Evolutionary conservation across 305 asterid genomes (phyloP).

Genomic region (Solanum chacoense): DNA sequence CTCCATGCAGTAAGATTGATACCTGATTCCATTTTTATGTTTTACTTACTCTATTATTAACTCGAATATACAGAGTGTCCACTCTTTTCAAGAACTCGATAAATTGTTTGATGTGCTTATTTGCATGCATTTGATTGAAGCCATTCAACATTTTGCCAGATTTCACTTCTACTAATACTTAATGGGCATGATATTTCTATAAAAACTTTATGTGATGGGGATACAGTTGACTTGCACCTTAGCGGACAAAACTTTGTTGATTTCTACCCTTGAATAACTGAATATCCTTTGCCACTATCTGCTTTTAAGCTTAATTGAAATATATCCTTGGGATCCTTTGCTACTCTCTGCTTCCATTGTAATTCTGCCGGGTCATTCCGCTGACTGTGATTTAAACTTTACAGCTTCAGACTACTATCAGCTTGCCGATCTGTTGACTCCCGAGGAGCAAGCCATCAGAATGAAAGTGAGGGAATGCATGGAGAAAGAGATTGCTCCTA

Average conservation of each 20-base stretch:
- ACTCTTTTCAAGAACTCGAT: neutral
- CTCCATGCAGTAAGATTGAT: conserved; percentile 52
- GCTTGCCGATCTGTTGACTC: conserved; percentile 50
- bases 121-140: neutral
- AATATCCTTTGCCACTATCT: neutral
- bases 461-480: conserved; percentile 49
- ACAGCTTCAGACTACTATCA: conserved; percentile 62
- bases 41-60: neutral
- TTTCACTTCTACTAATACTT: neutral
- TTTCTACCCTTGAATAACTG: neutral
- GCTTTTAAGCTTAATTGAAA: neutral
- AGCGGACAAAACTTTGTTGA: neutral
- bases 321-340: neutral
- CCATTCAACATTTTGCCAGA: neutral
- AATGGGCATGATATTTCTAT: neutral
- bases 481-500: conserved; percentile 69
- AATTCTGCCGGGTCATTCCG: neutral
- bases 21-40: neutral
- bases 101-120: neutral
- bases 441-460: conserved; percentile 51
- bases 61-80: neutral
- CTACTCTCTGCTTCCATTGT: neutral
- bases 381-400: conserved; percentile 9
- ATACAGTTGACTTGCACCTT: neutral
- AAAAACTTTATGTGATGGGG: neutral